Evolutionary conservation across 371 early-diverging fungal species (phyloP), one percentile per base, ranked within the genome.

Genomic region (Mortierella polycephala): DNA sequence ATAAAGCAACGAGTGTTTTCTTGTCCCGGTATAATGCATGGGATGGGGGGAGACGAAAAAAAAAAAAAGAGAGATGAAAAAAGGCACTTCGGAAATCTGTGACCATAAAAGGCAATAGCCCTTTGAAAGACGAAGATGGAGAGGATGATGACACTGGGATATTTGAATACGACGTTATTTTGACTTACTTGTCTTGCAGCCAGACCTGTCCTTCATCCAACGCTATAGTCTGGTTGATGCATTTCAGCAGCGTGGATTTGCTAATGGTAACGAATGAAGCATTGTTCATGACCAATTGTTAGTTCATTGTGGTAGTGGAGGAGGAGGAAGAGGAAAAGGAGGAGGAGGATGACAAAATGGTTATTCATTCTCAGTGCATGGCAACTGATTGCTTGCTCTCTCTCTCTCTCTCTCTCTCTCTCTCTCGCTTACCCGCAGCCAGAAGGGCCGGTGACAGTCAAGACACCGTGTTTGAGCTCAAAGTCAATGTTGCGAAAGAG

Each of bases 181-280:
- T 20, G 16, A 37, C 81, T 16, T 79, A 85, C 83, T 87, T 89
- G 16, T 84, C 88, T 20, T 85, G 59, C 40, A 95, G 75, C 39
- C 80, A 84, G 30, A 89, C 77, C 10, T 70, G 60, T 0, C 95
- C 95, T 41, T 84, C 81, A 16, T 93, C 89, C 66, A 87, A 89
- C 5, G 89, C 82, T 5, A 89, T 83, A 16, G 94, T 85, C 63
- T 95, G 91, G 11, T 95, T 92, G 54, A 96, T 81, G 69, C 94
- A 94, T 73, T 93, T 93, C 42, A 96, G 85, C 7, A 96, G 81
- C 0, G 96, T 96, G 1, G 95, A 92, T 75, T 96, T 95, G 37
- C 95, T 91, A 81, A 39, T 16, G 12, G 23, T 2, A 21, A 51
- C 39, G 18, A n/a, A 12, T 16, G 20, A 52, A 5, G 21, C 3